These are phyloP conservation scores for Sextonia rubra DNA, from an alignment of 164 flowering plant species.

Conservation along the genomic window DNA sequence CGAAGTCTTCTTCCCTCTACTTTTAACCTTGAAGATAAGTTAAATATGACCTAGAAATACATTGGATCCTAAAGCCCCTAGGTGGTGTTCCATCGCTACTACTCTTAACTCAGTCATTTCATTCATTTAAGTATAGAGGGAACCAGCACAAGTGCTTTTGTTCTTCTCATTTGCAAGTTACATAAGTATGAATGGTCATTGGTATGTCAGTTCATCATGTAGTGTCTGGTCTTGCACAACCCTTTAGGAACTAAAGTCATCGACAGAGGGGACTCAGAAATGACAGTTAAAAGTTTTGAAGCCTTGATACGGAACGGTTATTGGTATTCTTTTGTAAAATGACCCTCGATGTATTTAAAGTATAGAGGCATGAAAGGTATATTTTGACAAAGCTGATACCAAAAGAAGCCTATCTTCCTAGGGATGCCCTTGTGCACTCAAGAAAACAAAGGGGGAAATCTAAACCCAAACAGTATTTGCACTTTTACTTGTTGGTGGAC, in stretches of 20 bases:
- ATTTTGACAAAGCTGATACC: background rate
- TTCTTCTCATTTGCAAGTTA: too few relatives aligned
- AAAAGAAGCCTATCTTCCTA: background rate
- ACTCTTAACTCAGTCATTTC: too few relatives aligned
- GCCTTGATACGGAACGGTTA: background rate
- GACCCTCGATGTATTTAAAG: background rate
- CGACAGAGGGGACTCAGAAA: too few relatives aligned
- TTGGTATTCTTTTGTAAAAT: background rate
- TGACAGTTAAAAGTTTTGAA: too few relatives aligned
- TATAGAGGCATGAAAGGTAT: background rate
- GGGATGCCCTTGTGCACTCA: background rate
- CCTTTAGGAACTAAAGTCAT: too few relatives aligned
- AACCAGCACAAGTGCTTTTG: too few relatives aligned
- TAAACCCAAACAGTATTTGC: background rate
- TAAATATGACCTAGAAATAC: background rate
- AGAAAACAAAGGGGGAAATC: background rate
- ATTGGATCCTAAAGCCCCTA: background rate
- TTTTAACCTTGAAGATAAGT: background rate
- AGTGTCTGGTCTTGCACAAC: too few relatives aligned
- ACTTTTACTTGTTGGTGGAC: background rate
- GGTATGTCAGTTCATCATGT: too few relatives aligned
- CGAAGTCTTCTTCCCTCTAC: too few relatives aligned
- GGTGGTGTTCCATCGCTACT: background rate
- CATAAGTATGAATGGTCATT: too few relatives aligned
- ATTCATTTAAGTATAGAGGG: too few relatives aligned